A percentile compares a stretch with the other conserved stretches of the same genome.
Evolutionary conservation across 495 filamentous ascomycete genomes (phyloP).

Genomic region (Penicillium roqueforti): DNA sequence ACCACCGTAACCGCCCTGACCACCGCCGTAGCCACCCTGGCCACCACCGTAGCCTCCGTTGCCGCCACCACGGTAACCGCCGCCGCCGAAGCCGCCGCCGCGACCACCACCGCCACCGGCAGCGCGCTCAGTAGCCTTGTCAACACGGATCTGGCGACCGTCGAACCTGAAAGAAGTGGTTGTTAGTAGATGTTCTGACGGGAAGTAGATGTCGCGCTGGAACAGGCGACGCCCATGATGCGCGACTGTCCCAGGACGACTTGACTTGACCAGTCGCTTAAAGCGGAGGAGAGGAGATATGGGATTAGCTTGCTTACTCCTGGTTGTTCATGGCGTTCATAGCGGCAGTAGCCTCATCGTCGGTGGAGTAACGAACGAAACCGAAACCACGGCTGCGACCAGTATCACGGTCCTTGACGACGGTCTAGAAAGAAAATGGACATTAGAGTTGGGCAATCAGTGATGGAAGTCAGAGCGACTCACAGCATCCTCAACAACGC

Average conservation of each 20-base stretch:
- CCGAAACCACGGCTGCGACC: conserved; percentile 95
- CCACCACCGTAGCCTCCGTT: conserved; percentile 22
- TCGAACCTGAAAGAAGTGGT: conserved; percentile 67
- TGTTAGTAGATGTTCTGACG: not conserved
- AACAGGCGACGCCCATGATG: not conserved
- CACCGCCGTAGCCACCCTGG: conserved; percentile 4
- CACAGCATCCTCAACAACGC: conserved; percentile 9
- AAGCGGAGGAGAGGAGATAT: not conserved
- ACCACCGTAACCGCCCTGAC: conserved; percentile 4
- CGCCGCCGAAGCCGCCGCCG: conserved; percentile 20
- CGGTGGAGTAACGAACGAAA: conserved; percentile 81
- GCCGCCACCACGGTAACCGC: conserved; percentile 20
- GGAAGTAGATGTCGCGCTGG: not conserved
- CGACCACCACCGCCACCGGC: conserved; percentile 33
- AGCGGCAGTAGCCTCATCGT: conserved; percentile 75
- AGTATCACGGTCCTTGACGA: conserved; percentile 97
- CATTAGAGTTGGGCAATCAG: not conserved
- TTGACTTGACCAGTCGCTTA: not conserved
- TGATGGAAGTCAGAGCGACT: not conserved
- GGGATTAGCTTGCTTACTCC: conserved; percentile 59
- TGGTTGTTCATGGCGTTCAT: conserved; percentile 86
- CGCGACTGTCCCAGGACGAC: not conserved
- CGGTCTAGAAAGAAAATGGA: conserved; percentile 57
- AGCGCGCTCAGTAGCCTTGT: conserved; percentile 83
- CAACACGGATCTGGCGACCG: conserved; percentile 90